Conservation (phyloP, 192 early-diverging fungal species). For the Coemansia sp. region DNA sequence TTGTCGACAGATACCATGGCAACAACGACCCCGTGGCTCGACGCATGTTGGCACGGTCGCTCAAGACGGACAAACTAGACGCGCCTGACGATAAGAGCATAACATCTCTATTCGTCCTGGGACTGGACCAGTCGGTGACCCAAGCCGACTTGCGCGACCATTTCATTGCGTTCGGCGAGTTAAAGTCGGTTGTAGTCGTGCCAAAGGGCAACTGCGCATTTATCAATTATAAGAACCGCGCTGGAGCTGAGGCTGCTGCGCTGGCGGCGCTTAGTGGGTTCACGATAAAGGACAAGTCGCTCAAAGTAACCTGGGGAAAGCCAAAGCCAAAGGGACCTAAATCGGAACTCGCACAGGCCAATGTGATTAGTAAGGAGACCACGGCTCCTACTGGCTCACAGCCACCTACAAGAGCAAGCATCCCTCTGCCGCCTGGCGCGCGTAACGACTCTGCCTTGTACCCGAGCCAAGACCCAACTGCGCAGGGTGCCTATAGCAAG, state of each 20-base stretch:
- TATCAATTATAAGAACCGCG: slow-evolving; percentile 81
- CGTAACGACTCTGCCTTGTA: slow-evolving; percentile 32
- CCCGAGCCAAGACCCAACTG: slow-evolving; percentile 63
- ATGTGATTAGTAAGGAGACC: not conserved
- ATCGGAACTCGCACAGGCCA: slow-evolving; percentile 45
- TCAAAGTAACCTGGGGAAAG: slow-evolving; percentile 86
- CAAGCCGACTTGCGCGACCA: slow-evolving; percentile 69
- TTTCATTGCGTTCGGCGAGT: slow-evolving; percentile 87
- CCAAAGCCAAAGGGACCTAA: slow-evolving; percentile 72
- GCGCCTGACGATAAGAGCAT: slow-evolving; percentile 82
- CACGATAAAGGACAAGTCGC: slow-evolving; percentile 68
- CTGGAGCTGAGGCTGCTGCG: slow-evolving; percentile 85
- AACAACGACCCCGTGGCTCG: slow-evolving; percentile 93
- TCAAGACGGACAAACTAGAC: slow-evolving; percentile 44
- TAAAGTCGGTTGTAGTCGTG: slow-evolving; percentile 84
- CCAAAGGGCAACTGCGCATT: slow-evolving; percentile 86
- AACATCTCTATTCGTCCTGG: slow-evolving; percentile 85
- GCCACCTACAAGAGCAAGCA: slow-evolving; percentile 24
- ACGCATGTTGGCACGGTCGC: slow-evolving; percentile 72
- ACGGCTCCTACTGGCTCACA: slow-evolving; percentile 13
- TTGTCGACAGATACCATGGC: slow-evolving; percentile 93
- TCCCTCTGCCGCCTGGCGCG: slow-evolving; percentile 31
- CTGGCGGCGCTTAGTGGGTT: slow-evolving; percentile 70
- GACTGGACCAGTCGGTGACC: slow-evolving; percentile 71
- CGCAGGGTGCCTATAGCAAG: slow-evolving; percentile 46